These are phyloP conservation scores for Rhodotorula mucilaginosa DNA, from an alignment of 1,284 basidiomycete genomes.

Conservation along the genomic window DNA sequence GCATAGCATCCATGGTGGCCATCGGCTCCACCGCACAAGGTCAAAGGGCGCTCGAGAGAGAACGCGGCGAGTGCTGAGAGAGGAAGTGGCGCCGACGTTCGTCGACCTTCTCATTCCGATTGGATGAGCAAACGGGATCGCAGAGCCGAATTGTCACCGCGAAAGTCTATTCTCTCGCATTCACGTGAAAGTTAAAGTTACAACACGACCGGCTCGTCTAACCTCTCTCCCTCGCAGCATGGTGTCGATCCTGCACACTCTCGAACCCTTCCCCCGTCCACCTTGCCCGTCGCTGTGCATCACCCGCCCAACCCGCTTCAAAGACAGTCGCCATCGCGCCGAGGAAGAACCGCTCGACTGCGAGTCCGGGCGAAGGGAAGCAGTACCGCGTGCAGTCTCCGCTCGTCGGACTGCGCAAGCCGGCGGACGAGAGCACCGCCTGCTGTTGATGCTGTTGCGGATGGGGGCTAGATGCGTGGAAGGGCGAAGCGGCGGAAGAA, in stretches of 20 bases:
- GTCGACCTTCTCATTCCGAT: too few relatives aligned
- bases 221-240: too few relatives aligned
- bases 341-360: slow-evolving; percentile 43
- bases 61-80: neutral
- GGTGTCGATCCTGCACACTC: slow-evolving; percentile 20
- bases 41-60: too few relatives aligned
- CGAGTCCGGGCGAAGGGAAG: slow-evolving; percentile 42
- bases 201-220: neutral
- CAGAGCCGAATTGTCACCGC: too few relatives aligned
- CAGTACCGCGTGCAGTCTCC: slow-evolving; percentile 45
- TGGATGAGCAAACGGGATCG: too few relatives aligned
- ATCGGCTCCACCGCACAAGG: too few relatives aligned
- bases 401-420: slow-evolving; percentile 21
- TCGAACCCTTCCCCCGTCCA: slow-evolving; percentile 30
- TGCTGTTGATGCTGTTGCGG: too few relatives aligned
- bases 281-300: neutral
- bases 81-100: neutral
- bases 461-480: neutral
- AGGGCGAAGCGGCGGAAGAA: slow-evolving; percentile 15
- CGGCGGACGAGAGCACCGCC: neutral
- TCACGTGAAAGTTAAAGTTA: too few relatives aligned
- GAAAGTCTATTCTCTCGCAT: too few relatives aligned
- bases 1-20: neutral
- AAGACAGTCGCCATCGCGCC: slow-evolving; percentile 38
- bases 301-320: slow-evolving; percentile 18